phyloP scores from a whole-genome alignment of 164 flowering plant species.

The Umbilicus rupestris region DNA sequence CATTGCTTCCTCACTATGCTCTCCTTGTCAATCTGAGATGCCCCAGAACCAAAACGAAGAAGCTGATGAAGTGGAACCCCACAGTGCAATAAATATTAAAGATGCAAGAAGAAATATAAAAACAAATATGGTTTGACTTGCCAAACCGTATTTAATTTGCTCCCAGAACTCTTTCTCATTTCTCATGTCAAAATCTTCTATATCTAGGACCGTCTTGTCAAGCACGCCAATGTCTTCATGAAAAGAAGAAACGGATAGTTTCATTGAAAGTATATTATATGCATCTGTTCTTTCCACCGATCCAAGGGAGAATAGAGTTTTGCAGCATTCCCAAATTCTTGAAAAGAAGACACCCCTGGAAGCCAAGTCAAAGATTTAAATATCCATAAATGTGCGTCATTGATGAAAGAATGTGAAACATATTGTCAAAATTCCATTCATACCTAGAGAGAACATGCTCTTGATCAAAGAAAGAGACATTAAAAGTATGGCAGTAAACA shows the following conservation, averaged over 20 bases:
- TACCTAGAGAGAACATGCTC: slow-evolving; percentile 45
- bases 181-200: slow-evolving; percentile 41
- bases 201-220: slow-evolving; percentile 16
- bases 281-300: slow-evolving; percentile 75
- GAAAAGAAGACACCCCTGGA: slow-evolving; percentile 44
- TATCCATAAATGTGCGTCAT: background rate
- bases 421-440: background rate
- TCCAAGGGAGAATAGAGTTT: slow-evolving; percentile 50
- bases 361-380: background rate
- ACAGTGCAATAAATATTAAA: background rate
- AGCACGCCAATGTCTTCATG: slow-evolving; percentile 17
- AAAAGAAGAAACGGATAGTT: slow-evolving; percentile 33
- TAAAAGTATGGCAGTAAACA: slow-evolving; percentile 22
- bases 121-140: slow-evolving; percentile 17
- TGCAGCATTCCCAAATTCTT: slow-evolving; percentile 72
- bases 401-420: background rate
- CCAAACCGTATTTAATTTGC: slow-evolving; percentile 82
- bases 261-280: slow-evolving; percentile 58
- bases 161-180: slow-evolving; percentile 62
- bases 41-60: slow-evolving; percentile 1
- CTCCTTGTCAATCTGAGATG: slow-evolving; percentile 68
- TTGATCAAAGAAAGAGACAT: slow-evolving; percentile 29
- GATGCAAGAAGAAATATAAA: background rate
- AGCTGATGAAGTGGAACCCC: background rate
- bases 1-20: slow-evolving; percentile 75